Base-by-base conservation (phyloP, 2,329 filamentous ascomycete species). In the Ophiostoma populinum region DNA sequence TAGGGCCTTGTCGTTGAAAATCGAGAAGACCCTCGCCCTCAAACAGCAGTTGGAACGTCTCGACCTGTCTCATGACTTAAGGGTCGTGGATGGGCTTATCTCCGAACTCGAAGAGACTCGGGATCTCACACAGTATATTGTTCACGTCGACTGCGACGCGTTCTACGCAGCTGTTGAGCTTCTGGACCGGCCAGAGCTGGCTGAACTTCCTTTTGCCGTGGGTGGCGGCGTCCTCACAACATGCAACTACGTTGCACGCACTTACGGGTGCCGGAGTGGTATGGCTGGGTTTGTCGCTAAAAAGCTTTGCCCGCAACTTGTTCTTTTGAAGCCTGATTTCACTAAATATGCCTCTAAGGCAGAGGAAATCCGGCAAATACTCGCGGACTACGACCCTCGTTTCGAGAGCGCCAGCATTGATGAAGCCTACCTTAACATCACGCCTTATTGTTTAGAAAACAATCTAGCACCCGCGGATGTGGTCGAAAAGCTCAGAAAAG, bases 211-310 rank as follows among this genome's bases (percentile, higher is more conserved):
- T 1, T 94, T 98, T 57, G 85, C 87, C 0, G 90, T 98, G 0
- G 90, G 90, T 1, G 59, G 54, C 12, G 72, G 71, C 3, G 72
- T 77, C 3, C 52, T 76, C 18, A 73, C 70, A 15, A 76, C 70
- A 0, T 75, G 71, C 50, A 98, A 95, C 51, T 98, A 98, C 51
- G 66, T 80, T 46, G 90, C 90, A 2, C 70, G 90, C 15, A 81
- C 81, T 47, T 95, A 80, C 53, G 90, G 90, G 12, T 90, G 83
- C 46, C 73, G 90, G 22, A 92, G 81, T 45, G 90, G 86, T 15
- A 98, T 98, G 90, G 90, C 90, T 6, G 75, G 80, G 5, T 95
- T 95, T 49, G 86, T 95, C 20, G 90, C 90, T 11, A 85, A 80
- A 62, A 93, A 92, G 55, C 65, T 98, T 2, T 98, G 90, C 43